Percentiles rank a stretch among this genome's conserved stretches.
Conservation (phyloP, 345 rosid genomes). For the Murraya paniculata region DNA sequence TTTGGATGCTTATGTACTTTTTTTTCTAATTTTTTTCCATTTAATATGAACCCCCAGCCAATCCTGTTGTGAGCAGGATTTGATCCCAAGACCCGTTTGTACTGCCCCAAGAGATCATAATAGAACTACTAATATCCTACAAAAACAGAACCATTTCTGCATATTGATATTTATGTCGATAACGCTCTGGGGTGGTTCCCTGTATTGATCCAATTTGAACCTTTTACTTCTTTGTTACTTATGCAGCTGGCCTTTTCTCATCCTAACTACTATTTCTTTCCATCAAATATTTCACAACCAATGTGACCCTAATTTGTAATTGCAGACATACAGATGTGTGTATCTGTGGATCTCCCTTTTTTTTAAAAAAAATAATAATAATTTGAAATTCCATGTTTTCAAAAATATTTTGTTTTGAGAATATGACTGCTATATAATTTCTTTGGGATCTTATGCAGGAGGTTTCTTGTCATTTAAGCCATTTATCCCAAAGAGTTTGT, state of each 20-base stretch:
- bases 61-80: not conserved
- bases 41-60: not conserved
- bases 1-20: not conserved
- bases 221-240: not conserved
- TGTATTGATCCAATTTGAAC: not conserved
- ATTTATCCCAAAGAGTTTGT: slow-evolving; percentile 73
- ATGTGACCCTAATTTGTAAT: slow-evolving; percentile 1
- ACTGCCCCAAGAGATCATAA: not conserved
- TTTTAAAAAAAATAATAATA: not conserved
- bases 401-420: not conserved
- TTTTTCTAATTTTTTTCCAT: not conserved
- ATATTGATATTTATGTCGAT: not conserved
- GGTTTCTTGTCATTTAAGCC: slow-evolving; percentile 91
- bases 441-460: slow-evolving; percentile 49
- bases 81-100: not conserved
- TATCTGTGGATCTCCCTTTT: not conserved
- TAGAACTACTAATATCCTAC: not conserved
- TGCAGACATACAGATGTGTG: not conserved
- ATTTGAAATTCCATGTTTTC: not conserved
- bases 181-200: not conserved
- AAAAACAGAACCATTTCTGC: not conserved
- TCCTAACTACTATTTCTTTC: not conserved
- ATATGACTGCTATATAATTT: slow-evolving; percentile 12
- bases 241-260: not conserved
- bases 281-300: slow-evolving; percentile 4